Conservation (phyloP, 2,329 filamentous ascomycete genomes). For the Achaetomium macrosporum region DNA sequence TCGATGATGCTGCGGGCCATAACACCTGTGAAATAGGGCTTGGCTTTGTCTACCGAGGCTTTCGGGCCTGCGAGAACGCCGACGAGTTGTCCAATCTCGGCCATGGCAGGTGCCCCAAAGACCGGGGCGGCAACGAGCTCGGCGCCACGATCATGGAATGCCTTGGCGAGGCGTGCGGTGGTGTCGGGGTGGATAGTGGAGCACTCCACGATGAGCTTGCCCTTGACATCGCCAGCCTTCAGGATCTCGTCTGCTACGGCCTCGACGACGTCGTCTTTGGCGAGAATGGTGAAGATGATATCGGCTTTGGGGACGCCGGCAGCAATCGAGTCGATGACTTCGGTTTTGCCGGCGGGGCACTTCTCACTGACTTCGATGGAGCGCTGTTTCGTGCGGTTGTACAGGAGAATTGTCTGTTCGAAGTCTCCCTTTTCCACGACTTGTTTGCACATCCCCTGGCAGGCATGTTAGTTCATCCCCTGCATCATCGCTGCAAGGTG, state of each 20-base stretch:
- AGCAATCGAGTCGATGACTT: constrained; percentile 57
- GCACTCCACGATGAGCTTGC: constrained; percentile 80
- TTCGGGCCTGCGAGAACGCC: constrained; percentile 65
- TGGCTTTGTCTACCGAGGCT: constrained; percentile 55
- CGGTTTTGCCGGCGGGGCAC: constrained; percentile 56
- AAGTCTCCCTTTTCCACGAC: constrained; percentile 71
- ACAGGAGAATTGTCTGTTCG: constrained; percentile 66
- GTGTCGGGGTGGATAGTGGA: constrained; percentile 84
- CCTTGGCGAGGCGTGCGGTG: constrained; percentile 58
- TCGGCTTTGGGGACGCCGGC: constrained; percentile 63
- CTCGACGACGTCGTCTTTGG: constrained; percentile 69
- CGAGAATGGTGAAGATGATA: constrained; percentile 76
- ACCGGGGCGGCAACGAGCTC: constrained; percentile 68
- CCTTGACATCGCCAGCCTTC: constrained; percentile 45
- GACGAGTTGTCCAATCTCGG: constrained; percentile 64
- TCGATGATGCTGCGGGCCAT: constrained; percentile 65
- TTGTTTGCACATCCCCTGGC: constrained; percentile 77
- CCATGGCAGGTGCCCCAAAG: constrained; percentile 66
- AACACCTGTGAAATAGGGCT: constrained; percentile 67
- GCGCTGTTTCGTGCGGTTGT: constrained; percentile 69
- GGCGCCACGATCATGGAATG: constrained; percentile 53
- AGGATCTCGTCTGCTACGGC: constrained; percentile 55
- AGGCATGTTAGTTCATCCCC: constrained; percentile 2
- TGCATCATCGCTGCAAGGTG: background rate
- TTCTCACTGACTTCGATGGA: constrained; percentile 57